Percentiles rank a stretch among this genome's conserved stretches.
Evolutionary conservation across 2,329 filamentous ascomycete genomes (phyloP).

Genomic region (Penicillium rolfsii): DNA sequence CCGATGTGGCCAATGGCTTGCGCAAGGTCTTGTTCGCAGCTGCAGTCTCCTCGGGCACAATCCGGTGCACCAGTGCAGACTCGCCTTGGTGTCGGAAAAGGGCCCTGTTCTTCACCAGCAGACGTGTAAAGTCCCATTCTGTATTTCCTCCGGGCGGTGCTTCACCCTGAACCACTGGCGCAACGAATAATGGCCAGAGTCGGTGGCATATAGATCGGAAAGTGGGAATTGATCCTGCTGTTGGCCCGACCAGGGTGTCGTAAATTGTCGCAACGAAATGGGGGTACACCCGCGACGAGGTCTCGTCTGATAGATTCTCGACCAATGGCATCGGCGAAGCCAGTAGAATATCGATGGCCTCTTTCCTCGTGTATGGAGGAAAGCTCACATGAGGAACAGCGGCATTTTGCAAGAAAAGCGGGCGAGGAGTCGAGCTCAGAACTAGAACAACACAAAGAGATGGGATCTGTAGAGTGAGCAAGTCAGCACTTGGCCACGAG

Average conservation of each 20-base stretch:
- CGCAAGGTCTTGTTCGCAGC: slow-evolving; percentile 17
- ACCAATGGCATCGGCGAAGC: slow-evolving; percentile 51
- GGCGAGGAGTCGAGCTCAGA: slow-evolving; percentile 67
- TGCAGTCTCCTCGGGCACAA: slow-evolving; percentile 39
- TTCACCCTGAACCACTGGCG: slow-evolving; percentile 74
- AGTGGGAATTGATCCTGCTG: slow-evolving; percentile 74
- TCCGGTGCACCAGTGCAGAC: slow-evolving; percentile 47
- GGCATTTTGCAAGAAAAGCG: slow-evolving; percentile 69
- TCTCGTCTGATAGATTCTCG: slow-evolving; percentile 35
- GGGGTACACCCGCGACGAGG: slow-evolving; percentile 48
- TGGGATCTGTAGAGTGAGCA: slow-evolving; percentile 64
- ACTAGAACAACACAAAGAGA: slow-evolving; percentile 77
- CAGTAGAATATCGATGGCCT: slow-evolving; percentile 78
- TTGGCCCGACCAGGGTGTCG: slow-evolving; percentile 80
- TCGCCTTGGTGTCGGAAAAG: slow-evolving; percentile 53
- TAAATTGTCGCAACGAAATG: slow-evolving; percentile 83
- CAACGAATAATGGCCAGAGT: slow-evolving; percentile 84
- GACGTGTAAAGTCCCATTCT: slow-evolving; percentile 79
- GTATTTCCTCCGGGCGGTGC: slow-evolving; percentile 45
- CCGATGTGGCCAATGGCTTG: slow-evolving; percentile 27
- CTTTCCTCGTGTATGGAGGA: slow-evolving; percentile 77
- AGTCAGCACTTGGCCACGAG: slow-evolving; percentile 1
- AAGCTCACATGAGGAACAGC: slow-evolving; percentile 80
- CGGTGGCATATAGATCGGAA: slow-evolving; percentile 71
- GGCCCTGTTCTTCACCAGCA: slow-evolving; percentile 63